Conservation (phyloP, 1,284 basidiomycete species). For the Fereydounia khargensis region DNA sequence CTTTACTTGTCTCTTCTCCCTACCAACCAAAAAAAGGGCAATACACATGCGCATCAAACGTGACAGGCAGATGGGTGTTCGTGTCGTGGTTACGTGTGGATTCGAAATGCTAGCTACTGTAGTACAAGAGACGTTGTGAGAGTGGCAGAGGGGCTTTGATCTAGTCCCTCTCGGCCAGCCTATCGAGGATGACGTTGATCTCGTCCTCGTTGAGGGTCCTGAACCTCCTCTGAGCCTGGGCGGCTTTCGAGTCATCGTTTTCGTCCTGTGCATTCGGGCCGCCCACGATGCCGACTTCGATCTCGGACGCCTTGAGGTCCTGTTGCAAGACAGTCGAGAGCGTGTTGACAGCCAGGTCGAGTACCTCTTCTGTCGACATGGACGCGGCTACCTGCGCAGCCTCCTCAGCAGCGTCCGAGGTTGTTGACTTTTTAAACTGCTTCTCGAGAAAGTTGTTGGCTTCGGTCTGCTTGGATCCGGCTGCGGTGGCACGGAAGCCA, state of each 20-base stretch:
- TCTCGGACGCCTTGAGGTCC: constrained; percentile 75
- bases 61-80: no score
- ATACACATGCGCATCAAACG: no score
- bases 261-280: constrained; percentile 30
- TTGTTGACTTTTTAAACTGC: constrained; percentile 86
- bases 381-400: constrained; percentile 28
- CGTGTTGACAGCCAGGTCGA: constrained; percentile 87
- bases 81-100: no score
- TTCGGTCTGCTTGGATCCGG: constrained; percentile 97
- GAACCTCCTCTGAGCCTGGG: constrained; percentile 42
- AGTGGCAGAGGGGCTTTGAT: neutral
- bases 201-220: constrained; percentile 46
- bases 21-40: no score
- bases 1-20: no score
- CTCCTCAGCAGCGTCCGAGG: constrained; percentile 30
- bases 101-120: no score
- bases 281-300: constrained; percentile 62
- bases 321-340: constrained; percentile 90
- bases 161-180: constrained; percentile 52
- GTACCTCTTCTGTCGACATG: constrained; percentile 39
- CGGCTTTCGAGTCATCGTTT: constrained; percentile 12
- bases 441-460: constrained; percentile 96
- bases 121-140: no score
- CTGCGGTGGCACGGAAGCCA: constrained; percentile 93
- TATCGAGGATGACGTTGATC: constrained; percentile 47